Percentiles rank a stretch among this genome's conserved stretches.
Conservation (phyloP, 768 basidiomycete genomes). For the Xerocomus brunneocitrinus region DNA sequence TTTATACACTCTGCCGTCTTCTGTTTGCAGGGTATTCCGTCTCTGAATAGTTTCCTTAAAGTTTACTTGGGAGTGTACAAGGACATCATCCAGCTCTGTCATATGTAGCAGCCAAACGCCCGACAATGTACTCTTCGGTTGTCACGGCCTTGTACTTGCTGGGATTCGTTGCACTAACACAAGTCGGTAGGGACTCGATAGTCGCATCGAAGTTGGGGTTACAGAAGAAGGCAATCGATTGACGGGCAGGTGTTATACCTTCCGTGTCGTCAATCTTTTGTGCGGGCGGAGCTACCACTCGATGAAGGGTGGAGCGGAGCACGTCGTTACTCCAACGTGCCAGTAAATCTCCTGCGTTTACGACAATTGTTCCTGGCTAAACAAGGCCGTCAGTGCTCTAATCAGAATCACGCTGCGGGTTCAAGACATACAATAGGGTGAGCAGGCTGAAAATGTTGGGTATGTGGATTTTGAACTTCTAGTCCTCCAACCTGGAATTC, state of each 20-base stretch:
- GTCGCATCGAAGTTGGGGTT: slow-evolving; percentile 69
- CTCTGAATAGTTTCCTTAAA: background rate
- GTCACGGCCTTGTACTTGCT: slow-evolving; percentile 71
- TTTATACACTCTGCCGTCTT: background rate
- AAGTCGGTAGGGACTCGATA: slow-evolving; percentile 70
- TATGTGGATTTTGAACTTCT: slow-evolving; percentile 78
- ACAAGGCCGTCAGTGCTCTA: slow-evolving; percentile 2
- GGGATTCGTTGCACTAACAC: slow-evolving; percentile 36
- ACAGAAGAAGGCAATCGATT: slow-evolving; percentile 86
- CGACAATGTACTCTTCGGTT: slow-evolving; percentile 73
- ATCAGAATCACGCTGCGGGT: background rate
- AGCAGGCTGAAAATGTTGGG: slow-evolving; percentile 65
- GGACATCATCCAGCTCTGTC: slow-evolving; percentile 25
- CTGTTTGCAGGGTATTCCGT: background rate
- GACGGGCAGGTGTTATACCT: slow-evolving; percentile 58
- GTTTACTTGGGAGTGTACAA: slow-evolving; percentile 1
- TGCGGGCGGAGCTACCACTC: slow-evolving; percentile 70
- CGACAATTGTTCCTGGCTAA: slow-evolving; percentile 75
- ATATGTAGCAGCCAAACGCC: slow-evolving; percentile 60
- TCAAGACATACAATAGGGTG: slow-evolving; percentile 59
- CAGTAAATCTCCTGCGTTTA: slow-evolving; percentile 79
- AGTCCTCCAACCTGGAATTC: slow-evolving; percentile 65
- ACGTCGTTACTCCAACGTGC: slow-evolving; percentile 82
- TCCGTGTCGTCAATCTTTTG: slow-evolving; percentile 45
- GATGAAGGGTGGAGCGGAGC: slow-evolving; percentile 74